Evolutionary conservation across 305 asterid species (phyloP).

Genomic region (Coffea humblotiana): DNA sequence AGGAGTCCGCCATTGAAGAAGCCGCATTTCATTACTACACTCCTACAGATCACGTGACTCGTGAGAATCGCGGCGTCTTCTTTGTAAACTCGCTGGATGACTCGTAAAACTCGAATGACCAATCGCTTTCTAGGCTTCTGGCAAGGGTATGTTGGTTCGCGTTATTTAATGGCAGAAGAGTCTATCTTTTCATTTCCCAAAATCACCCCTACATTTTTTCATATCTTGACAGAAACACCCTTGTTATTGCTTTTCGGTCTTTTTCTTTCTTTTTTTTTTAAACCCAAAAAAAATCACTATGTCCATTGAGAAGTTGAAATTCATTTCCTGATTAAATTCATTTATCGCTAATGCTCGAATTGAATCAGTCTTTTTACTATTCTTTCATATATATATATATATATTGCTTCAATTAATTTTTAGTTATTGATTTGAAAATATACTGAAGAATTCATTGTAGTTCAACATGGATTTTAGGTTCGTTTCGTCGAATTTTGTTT

Average conservation of each 20-base stretch:
- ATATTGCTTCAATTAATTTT: too few species aligned
- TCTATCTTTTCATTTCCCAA: slow-evolving; percentile 12
- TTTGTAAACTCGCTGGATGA: background rate
- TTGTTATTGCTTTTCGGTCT: background rate
- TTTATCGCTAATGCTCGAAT: too few species aligned
- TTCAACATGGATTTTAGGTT: too few species aligned
- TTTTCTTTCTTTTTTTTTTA: background rate
- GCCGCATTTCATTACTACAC: background rate
- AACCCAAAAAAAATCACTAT: too few species aligned
- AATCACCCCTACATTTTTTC: slow-evolving; percentile 14
- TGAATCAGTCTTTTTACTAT: too few species aligned
- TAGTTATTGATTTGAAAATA: too few species aligned
- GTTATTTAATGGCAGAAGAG: slow-evolving; percentile 2
- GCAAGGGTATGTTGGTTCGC: slow-evolving; percentile 42
- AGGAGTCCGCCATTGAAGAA: background rate
- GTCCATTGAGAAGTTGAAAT: background rate
- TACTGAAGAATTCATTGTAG: too few species aligned
- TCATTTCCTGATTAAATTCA: background rate
- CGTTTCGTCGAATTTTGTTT: too few species aligned
- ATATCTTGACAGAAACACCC: background rate
- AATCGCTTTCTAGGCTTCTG: slow-evolving; percentile 23
- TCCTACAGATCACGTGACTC: slow-evolving; percentile 31
- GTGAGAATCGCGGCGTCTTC: background rate
- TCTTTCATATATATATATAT: too few species aligned
- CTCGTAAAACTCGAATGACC: slow-evolving; percentile 22